phyloP scores from a whole-genome alignment of 179 eudicot genomes.

The Drosera spatulata region DNA sequence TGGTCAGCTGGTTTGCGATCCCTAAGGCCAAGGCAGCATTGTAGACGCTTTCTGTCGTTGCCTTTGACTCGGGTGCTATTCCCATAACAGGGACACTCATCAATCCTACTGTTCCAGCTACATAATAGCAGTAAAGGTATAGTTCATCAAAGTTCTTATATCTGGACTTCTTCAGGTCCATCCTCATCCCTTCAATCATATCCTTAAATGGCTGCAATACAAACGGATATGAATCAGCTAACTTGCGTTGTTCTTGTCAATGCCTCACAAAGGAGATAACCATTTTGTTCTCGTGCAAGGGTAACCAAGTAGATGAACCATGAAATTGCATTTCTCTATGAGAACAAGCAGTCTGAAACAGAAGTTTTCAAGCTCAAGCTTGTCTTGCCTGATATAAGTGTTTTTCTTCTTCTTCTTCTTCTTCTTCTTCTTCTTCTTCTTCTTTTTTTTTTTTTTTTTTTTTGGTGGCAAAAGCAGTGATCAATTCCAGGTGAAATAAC shows the following conservation, averaged over 20 bases:
- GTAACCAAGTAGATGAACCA: no score
- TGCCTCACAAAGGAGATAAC: no score
- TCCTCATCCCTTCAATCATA: constrained; percentile 57
- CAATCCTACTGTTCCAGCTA: constrained; percentile 85
- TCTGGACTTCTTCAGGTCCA: constrained; percentile 46
- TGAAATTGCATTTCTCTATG: no score
- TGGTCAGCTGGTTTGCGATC: constrained; percentile 83
- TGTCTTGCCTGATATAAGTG: no score
- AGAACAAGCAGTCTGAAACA: no score
- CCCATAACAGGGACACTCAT: constrained; percentile 95
- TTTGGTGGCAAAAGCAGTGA: no score
- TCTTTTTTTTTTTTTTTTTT: no score
- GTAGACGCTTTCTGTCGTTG: constrained; percentile 68
- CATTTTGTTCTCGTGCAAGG: no score
- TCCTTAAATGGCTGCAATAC: constrained; percentile 37
- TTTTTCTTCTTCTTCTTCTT: no score
- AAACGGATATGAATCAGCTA: not conserved
- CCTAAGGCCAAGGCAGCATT: constrained; percentile 77
- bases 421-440: no score
- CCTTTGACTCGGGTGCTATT: constrained; percentile 68
- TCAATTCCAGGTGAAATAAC: no score
- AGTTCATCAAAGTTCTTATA: constrained; percentile 69
- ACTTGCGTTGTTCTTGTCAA: not conserved
- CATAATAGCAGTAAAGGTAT: constrained; percentile 77
- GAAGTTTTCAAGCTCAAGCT: no score